A percentile compares a stretch with the other conserved stretches of the same genome.
phyloP scores from a whole-genome alignment of 164 flowering plant species.

The Aristolochia californica region DNA sequence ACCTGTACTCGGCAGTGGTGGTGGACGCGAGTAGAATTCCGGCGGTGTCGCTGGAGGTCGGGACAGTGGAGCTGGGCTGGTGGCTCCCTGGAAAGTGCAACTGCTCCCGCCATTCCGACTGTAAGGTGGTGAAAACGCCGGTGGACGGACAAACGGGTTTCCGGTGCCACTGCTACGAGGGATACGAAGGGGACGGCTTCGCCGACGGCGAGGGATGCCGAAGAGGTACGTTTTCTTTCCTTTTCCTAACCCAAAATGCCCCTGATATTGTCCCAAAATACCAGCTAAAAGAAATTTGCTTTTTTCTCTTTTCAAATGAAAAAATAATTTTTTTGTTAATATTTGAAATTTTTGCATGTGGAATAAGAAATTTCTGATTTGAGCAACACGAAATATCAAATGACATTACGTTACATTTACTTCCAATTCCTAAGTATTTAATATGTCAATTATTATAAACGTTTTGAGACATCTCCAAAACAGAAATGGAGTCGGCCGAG shows the following conservation, averaged over 20 bases:
- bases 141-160: conserved; percentile 13
- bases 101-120: conserved; percentile 33
- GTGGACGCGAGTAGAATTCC: conserved; percentile 8
- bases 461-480: too few species aligned
- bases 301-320: too few species aligned
- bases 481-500: too few species aligned
- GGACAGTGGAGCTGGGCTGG: conserved; percentile 49
- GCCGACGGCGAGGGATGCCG: conserved; percentile 47
- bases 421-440: too few species aligned
- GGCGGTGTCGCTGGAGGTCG: conserved; percentile 37
- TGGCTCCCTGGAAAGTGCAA: conserved; percentile 46
- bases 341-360: too few species aligned
- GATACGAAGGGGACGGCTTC: conserved; percentile 63
- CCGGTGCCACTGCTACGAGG: conserved; percentile 48
- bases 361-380: too few species aligned
- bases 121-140: conserved; percentile 20
- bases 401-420: too few species aligned
- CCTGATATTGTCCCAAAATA: too few species aligned
- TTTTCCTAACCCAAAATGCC: neutral
- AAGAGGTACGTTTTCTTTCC: conserved; percentile 29
- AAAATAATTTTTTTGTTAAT: too few species aligned
- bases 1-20: conserved; percentile 35
- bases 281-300: too few species aligned
- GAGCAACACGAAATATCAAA: too few species aligned
- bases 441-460: too few species aligned